phyloP scores from a whole-genome alignment of 257 asterid species.

The Penstemon barbatus region DNA sequence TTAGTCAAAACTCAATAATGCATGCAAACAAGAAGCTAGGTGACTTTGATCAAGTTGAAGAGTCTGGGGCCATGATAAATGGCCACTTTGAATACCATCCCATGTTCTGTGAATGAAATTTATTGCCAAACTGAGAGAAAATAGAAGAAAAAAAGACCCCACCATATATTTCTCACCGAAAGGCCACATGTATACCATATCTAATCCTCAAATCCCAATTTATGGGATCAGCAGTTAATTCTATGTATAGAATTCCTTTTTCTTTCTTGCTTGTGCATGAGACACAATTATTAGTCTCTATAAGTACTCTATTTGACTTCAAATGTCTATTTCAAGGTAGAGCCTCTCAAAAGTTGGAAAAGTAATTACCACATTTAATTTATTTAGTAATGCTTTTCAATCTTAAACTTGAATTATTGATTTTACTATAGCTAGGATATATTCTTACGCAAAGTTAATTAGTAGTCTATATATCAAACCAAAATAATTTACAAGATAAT shows the following conservation, averaged over 20 bases:
- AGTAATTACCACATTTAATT: neutral
- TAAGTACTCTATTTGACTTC: neutral
- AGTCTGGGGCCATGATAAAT: conserved; percentile 41
- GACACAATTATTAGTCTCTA: conserved; percentile 17
- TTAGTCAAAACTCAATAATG: neutral
- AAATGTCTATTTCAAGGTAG: conserved; percentile 1
- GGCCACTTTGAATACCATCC: conserved; percentile 44
- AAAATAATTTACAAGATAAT: too few relatives aligned
- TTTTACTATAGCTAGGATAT: too few relatives aligned
- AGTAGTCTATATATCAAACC: too few relatives aligned
- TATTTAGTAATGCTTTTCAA: too few relatives aligned
- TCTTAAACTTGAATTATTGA: too few relatives aligned
- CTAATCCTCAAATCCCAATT: conserved; percentile 12
- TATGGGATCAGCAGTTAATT: neutral
- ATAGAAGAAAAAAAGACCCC: conserved; percentile 32
- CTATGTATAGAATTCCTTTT: neutral
- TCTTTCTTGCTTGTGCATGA: conserved; percentile 18
- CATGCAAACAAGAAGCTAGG: neutral
- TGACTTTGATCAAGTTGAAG: neutral
- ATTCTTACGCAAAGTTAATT: too few relatives aligned
- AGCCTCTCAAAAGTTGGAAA: conserved; percentile 3
- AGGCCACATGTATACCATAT: conserved; percentile 21
- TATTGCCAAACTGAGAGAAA: conserved; percentile 33
- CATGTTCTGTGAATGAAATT: conserved; percentile 82
- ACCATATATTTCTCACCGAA: conserved; percentile 50